Base-by-base conservation (phyloP, 1,139 yeast species). In the Pichia sp. region DNA sequence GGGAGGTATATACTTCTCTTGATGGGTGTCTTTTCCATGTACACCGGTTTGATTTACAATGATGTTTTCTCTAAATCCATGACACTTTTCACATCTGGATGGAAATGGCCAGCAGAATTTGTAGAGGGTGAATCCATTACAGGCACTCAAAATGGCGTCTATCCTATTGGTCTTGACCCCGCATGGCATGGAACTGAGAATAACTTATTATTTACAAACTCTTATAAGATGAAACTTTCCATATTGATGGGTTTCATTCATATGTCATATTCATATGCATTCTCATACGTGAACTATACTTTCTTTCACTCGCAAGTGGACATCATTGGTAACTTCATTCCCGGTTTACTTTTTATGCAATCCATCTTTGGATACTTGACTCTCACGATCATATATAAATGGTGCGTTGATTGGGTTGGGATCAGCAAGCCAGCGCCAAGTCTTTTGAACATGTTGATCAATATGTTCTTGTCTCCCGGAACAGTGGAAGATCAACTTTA, bases 151-250 rank as follows among this genome's bases (percentile, higher is more conserved):
- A 44, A 52, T 6, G 87, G 93, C 7, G 74, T 76, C 11, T 93
- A 93, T 56, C 70, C 83, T 9, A 65, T 88, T 51, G 99, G 99
- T 39, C 59, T 91, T 32, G 99, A 91, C 60, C 85, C 86, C 63
- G 84, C 81, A 13, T 91, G 99, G 99, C 98, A 91, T 56, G 96
- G 96, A 3, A 74, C 97, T 27, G 97, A 91, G 44, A 93, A 93
- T 61, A 83, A 81, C 44, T 69, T 91, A 52, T 64, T 91, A 39
- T 91, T 91, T 61, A 77, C 95, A 34, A 91, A 91, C 60, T 87
- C 97, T 2, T 88, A 85, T 64, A 91, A 91, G 66, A 91, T 91
- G 99, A 91, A 91, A 57, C 65, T 91, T 44, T 87, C 97, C 3
- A 83, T 91, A 42, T 67, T 93, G 48, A 84, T 91, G 93, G 99